phyloP scores from a whole-genome alignment of 2,329 filamentous ascomycete genomes.

The Aspergillus viridinutans region DNA sequence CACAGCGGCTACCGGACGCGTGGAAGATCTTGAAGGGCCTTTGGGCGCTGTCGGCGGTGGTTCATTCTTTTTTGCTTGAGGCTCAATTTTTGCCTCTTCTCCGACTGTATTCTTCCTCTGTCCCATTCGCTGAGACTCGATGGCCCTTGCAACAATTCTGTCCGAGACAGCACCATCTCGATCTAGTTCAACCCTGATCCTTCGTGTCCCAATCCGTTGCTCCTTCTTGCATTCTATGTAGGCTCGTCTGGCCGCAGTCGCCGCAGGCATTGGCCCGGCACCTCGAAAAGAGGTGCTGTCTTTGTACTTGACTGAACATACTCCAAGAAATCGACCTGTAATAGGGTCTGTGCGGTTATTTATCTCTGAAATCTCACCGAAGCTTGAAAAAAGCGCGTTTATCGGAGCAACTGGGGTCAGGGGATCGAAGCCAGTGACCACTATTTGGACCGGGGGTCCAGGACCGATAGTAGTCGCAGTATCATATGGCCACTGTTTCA shows the following conservation, averaged over 20 bases:
- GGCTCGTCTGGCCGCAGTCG: conserved; percentile 76
- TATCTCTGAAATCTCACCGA: conserved; percentile 73
- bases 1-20: conserved; percentile 30
- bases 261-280: conserved; percentile 58
- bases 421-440: conserved; percentile 95
- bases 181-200: conserved; percentile 81
- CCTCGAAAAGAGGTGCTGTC: conserved; percentile 59
- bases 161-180: conserved; percentile 80
- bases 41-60: conserved; percentile 83
- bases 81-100: conserved; percentile 32
- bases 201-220: conserved; percentile 71
- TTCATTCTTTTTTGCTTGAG: conserved; percentile 49
- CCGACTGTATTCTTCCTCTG: conserved; percentile 27
- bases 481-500: conserved; percentile 80
- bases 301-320: conserved; percentile 85
- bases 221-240: conserved; percentile 69
- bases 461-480: conserved; percentile 78
- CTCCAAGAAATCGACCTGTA: conserved; percentile 88
- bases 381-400: conserved; percentile 37
- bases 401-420: conserved; percentile 63
- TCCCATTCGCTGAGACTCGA: conserved; percentile 63
- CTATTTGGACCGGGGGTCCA: conserved; percentile 82
- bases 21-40: conserved; percentile 62
- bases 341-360: conserved; percentile 94
- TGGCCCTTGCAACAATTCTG: conserved; percentile 68